Base-by-base conservation (phyloP, 1,139 yeast species). In the Debaryomyces coudertii region DNA sequence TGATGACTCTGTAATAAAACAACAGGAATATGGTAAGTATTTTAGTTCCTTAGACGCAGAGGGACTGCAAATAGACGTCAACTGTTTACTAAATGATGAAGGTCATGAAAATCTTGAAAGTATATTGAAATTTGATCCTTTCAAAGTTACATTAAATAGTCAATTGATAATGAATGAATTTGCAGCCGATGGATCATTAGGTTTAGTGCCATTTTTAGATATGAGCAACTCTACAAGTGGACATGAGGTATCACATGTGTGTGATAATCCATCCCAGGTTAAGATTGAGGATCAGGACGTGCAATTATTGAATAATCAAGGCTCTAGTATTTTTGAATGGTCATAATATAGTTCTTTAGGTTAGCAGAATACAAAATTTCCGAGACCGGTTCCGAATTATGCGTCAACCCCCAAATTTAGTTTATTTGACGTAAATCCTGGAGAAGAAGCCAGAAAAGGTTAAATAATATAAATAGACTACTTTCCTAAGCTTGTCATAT, bases 161-260 rank as follows among this genome's bases (percentile, higher is more conserved):
- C 61, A 77, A 56, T 52, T 63, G 54, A 60, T 74, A 60, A 62
- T 73, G 53, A 71, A 71, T 51, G 86, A 81, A 51, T 83, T 82
- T 63, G 86, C 83, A 9, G 86, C 86, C 11, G 89, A 83, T 65
- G 87, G 87, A 0, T 83, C 88, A 0, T 63, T 83, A 39, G 89
- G 87, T 0, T 65, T 83, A 47, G 85, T 82, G 2, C 83, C 83
- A 15, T 76, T 81, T 53, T 63, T 82, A 47, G 80, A 77, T 38
- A 66, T 43, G 36, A 43, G 24, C 27, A 36, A 38, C 12, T 28
- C 41, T 28, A 14, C 27, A 7, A 27, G 24, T 28, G 30, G 33
- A 11, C 35, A 38, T 18, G 41, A 38, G 7, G 18, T 9, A 11
- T 18, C 38, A 16, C 16, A 16, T 15, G 6, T 33, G 7, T 41